Evolutionary conservation across 305 asterid genomes (phyloP), one percentile per base, ranked within the genome.

Genomic region (Ajuga reptans): DNA sequence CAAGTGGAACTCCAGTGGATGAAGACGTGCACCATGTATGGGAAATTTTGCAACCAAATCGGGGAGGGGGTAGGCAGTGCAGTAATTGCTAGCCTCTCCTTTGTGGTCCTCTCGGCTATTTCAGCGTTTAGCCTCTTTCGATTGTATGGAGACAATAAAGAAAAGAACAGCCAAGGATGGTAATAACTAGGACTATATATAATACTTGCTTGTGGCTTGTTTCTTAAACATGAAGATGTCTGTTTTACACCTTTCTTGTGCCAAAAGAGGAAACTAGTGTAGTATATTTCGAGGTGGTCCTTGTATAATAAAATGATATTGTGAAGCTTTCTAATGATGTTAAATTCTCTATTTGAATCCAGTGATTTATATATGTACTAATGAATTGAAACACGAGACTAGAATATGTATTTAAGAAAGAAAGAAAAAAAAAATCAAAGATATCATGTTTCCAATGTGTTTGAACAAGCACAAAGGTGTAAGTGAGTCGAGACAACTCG

Each of bases 41-140:
- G 82, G 6, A 88, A 85, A 42, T 93, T 83, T 80, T 93, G 98
- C 81, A 88, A 93, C 85, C 92, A 79, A 73, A 84, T 76, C 3
- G 96, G 91, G 15, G 91, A 89, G 57, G 97, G 98, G 24, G 58
- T 93, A 14, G 96, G 90, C 12, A 76, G 87, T 68, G 77, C 97
- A 5, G 31, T 84, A 12, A 46, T 90, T 4, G 95, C 66, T 54
- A 69, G 89, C 50, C 73, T 90, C 8, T 78, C 89, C 11, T 69
- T 79, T 86, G 79, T 85, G 45, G 69, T 83, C 31, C 82, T 93
- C 68, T 88, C 96, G 0, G 89, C 86, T 50, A 72, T 93, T 11
- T 93, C 98, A 0, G 92, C 97, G 1, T 93, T 88, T 41, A 83
- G 95, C 76, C 92, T 93, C 34, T 93, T 93, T 55, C 97, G 98